Evolutionary conservation across 2,329 filamentous ascomycete species (phyloP).

Genomic region (Mariannaea sp.): DNA sequence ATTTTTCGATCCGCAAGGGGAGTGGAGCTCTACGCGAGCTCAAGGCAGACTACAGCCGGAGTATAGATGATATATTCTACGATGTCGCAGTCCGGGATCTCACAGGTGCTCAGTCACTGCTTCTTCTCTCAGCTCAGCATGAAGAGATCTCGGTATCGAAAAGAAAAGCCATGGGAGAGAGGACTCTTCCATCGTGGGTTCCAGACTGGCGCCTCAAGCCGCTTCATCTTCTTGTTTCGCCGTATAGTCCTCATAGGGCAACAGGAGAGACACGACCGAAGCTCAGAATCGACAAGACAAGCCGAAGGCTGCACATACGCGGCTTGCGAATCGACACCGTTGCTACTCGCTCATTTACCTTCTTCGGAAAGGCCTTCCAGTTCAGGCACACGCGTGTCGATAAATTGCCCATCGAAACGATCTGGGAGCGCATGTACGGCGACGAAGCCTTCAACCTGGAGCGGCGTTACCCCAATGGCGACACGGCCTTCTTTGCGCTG

Average conservation of each 20-base stretch:
- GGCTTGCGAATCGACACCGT: conserved; percentile 39
- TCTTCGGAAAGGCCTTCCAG: conserved; percentile 41
- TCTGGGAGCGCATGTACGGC: conserved; percentile 40
- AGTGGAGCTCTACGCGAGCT: conserved; percentile 33
- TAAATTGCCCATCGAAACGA: conserved; percentile 36
- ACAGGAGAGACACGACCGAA: conserved; percentile 34
- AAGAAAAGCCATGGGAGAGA: conserved; percentile 10
- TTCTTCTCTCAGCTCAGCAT: conserved; percentile 40
- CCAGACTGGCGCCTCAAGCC: conserved; percentile 45
- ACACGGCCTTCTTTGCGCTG: conserved; percentile 41
- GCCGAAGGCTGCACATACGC: conserved; percentile 33
- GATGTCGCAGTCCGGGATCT: conserved; percentile 42
- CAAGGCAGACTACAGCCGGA: conserved; percentile 38
- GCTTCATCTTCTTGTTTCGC: conserved; percentile 41
- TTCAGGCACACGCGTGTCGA: conserved; percentile 22
- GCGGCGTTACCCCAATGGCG: conserved; percentile 33
- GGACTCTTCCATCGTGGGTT: conserved; percentile 43
- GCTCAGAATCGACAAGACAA: conserved; percentile 35
- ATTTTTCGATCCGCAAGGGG: conserved; percentile 39
- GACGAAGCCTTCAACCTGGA: conserved; percentile 33
- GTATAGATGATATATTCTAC: conserved; percentile 41
- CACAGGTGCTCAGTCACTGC: conserved; percentile 36
- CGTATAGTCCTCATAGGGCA: conserved; percentile 40
- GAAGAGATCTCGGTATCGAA: conserved; percentile 19
- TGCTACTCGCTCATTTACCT: conserved; percentile 34